Evolutionary conservation across 75 land plant species (phyloP).

Genomic region (Adiantum capillusveneris): DNA sequence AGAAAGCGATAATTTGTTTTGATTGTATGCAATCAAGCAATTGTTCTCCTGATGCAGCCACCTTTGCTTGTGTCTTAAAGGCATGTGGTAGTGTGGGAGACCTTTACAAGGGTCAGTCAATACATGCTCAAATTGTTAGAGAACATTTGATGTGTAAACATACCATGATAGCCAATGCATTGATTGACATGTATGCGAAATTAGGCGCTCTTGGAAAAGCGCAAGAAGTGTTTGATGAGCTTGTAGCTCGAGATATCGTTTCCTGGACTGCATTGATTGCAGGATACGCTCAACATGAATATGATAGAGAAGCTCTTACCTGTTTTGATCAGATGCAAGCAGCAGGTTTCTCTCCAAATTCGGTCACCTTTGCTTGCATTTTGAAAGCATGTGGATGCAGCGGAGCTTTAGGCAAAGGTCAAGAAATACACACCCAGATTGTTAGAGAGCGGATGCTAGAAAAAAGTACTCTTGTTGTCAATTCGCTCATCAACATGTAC

Average conservation of each 20-base stretch:
- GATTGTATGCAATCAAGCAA: neutral
- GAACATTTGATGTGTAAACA: neutral
- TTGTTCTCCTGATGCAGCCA: neutral
- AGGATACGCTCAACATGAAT: constrained; percentile 15
- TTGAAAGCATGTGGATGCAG: constrained; percentile 12
- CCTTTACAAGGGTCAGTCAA: neutral
- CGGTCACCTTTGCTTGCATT: constrained; percentile 4
- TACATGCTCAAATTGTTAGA: constrained; percentile 1
- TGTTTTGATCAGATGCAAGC: constrained; percentile 7
- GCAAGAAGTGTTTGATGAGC: constrained; percentile 3
- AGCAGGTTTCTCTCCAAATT: constrained; percentile 7
- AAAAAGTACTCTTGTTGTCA: neutral
- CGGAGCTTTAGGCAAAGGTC: constrained; percentile 6
- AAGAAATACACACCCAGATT: constrained; percentile 2
- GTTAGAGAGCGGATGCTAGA: neutral
- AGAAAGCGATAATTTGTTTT: neutral
- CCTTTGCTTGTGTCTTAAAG: neutral
- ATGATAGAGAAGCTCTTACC: constrained; percentile 7
- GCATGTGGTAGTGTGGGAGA: constrained; percentile 2
- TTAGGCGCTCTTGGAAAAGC: constrained; percentile 14
- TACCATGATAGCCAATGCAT: constrained; percentile 1
- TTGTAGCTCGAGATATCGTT: neutral
- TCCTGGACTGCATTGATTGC: constrained; percentile 19
- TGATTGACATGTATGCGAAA: constrained; percentile 21
- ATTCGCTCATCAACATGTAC: constrained; percentile 15